A percentile compares a stretch with the other conserved stretches of the same genome.
These are phyloP conservation scores for Leishmania braziliensis DNA, from an alignment of 208 protist species.

Conservation along the genomic window DNA sequence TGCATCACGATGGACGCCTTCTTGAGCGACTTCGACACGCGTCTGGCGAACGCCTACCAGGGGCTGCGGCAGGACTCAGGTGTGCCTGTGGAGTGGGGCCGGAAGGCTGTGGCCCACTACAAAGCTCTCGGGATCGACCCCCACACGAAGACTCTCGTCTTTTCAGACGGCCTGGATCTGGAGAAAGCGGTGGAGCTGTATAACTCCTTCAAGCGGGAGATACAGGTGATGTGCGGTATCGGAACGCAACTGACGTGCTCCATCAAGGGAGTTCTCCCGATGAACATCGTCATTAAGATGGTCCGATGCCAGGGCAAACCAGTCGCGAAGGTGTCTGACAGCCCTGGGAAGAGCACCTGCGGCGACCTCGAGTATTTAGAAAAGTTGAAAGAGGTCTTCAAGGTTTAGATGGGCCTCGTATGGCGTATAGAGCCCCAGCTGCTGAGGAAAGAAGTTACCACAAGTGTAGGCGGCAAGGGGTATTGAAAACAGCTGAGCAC, in stretches of 20 bases:
- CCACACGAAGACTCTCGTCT: constrained; percentile 78
- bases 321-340: constrained; percentile 90
- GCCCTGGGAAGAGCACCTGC: constrained; percentile 79
- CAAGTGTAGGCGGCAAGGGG: background rate
- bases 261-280: constrained; percentile 64
- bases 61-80: constrained; percentile 88
- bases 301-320: constrained; percentile 83
- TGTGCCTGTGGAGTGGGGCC: constrained; percentile 70
- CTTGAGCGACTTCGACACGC: constrained; percentile 68
- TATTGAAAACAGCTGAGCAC: background rate
- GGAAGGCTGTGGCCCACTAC: constrained; percentile 85
- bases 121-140: constrained; percentile 72
- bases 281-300: constrained; percentile 94
- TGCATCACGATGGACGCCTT: constrained; percentile 93
- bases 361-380: constrained; percentile 61
- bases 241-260: constrained; percentile 88
- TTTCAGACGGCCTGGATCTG: constrained; percentile 88
- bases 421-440: background rate
- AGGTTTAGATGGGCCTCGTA: constrained; percentile 37
- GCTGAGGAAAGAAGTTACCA: background rate
- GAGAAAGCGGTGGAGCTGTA: constrained; percentile 63
- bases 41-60: constrained; percentile 61
- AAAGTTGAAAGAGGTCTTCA: constrained; percentile 65
- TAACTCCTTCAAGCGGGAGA: constrained; percentile 55
- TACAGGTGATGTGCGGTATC: constrained; percentile 82